Percentiles rank a stretch among this genome's conserved stretches.
phyloP scores from a whole-genome alignment of 1,139 yeast genomes.

The Hyphopichia khmerensis region DNA sequence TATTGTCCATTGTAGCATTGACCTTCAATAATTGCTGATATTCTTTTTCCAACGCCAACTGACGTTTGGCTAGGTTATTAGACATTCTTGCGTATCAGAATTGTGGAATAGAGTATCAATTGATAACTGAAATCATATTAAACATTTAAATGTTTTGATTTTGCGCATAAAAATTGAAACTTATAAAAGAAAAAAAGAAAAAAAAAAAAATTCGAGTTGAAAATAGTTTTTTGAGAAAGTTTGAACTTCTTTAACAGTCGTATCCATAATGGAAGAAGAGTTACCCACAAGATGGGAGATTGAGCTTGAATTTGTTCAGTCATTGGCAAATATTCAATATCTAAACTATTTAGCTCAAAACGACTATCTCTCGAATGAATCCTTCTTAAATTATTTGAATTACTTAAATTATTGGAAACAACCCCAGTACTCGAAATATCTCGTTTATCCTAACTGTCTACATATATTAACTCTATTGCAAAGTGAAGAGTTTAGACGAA shows the following conservation, averaged over 20 bases:
- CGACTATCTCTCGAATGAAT: constrained; percentile 59
- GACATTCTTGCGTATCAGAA: too few species aligned
- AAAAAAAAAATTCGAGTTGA: background rate
- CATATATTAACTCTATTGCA: constrained; percentile 62
- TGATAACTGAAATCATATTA: too few species aligned
- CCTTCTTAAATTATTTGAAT: constrained; percentile 61
- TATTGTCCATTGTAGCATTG: constrained; percentile 28
- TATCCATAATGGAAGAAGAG: constrained; percentile 16
- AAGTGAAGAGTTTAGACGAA: constrained; percentile 54
- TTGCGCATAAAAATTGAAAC: background rate
- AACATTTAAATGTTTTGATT: constrained; percentile 1
- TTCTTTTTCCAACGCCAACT: constrained; percentile 37
- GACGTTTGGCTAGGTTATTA: constrained; percentile 14
- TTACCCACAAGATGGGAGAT: constrained; percentile 79
- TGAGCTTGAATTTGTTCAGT: constrained; percentile 80
- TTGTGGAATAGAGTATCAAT: too few species aligned
- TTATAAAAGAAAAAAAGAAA: background rate
- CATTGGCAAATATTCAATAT: constrained; percentile 77
- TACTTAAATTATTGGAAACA: constrained; percentile 75
- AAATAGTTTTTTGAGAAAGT: background rate
- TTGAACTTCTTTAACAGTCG: background rate
- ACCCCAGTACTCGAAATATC: constrained; percentile 62
- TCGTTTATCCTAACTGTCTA: constrained; percentile 73
- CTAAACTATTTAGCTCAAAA: constrained; percentile 73
- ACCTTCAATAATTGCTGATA: constrained; percentile 32